Base-by-base conservation (phyloP, 352 stramenopile genomes). In the Blastocystis sp. region DNA sequence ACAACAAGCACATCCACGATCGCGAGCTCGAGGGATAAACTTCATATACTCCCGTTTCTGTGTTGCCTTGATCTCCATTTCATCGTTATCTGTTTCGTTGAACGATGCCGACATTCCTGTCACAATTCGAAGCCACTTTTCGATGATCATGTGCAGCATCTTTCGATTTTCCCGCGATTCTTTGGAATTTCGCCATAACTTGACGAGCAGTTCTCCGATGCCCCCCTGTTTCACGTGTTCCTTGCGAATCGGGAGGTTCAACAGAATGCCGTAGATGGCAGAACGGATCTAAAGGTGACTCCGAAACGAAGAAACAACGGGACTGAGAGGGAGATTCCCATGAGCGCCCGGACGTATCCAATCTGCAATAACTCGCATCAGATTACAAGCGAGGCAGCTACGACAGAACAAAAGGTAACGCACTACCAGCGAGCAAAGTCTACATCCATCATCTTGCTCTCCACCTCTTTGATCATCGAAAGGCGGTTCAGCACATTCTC, bases 111-210 rank as follows among this genome's bases (percentile, higher is more conserved):
- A 41, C 55, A 84, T 47, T 5, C 73, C 73, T 3, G 73, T 84
- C 7, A 84, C 73, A 3, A 66, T 63, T 84, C 73, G 73, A 50
- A 84, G 73, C 73, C 73, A 84, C 56, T 84, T 84, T n/a, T 84
- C 73, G 13, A 84, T 84, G 39, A 84, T 84, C 50, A 66, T 47
- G 56, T 84, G 73, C 1, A 84, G 73, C n/a, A 68, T 23, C 54
- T 43, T 29, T 6, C 54, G 73, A 11, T 84, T 84, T 55, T 84
- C 73, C 29, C 68, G 34, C 34, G 73, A 54, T 64, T 84, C 73
- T 34, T 84, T 84, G 13, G 50, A 34, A 45, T 84, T 59, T 37
- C 50, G 59, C 73, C 73, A 84, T n/a, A 84, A 20, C 73, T 66
- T 84, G 20, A 84, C 73, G 15, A 84, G 73, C 43, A 84, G 15